Evolutionary conservation across 2,329 filamentous ascomycete genomes (phyloP).

Genomic region (Epichloe typhina): DNA sequence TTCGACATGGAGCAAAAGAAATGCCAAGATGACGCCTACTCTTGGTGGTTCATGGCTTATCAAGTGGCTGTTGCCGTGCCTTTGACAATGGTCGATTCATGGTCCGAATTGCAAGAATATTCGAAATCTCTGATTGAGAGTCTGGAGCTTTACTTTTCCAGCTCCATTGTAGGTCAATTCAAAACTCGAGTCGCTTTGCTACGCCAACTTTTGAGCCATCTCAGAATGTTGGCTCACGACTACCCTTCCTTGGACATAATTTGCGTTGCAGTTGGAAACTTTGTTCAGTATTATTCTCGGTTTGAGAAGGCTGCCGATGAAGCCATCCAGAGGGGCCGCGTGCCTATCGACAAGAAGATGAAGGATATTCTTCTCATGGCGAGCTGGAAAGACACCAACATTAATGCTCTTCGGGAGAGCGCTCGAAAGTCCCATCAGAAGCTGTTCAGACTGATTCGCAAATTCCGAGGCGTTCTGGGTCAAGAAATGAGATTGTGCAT

Average conservation of each 20-base stretch:
- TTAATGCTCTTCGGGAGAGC: constrained; percentile 76
- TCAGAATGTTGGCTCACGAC: constrained; percentile 47
- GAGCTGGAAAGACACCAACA: constrained; percentile 97
- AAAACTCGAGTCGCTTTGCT: constrained; percentile 59
- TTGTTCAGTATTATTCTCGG: constrained; percentile 60
- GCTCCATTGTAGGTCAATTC: constrained; percentile 73
- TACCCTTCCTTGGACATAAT: constrained; percentile 46
- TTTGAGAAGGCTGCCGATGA: constrained; percentile 56
- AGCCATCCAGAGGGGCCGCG: constrained; percentile 52
- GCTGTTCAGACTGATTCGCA: constrained; percentile 79
- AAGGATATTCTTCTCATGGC: constrained; percentile 85
- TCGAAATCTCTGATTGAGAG: constrained; percentile 58
- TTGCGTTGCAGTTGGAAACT: constrained; percentile 55
- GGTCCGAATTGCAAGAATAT: constrained; percentile 48
- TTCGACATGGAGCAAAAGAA: constrained; percentile 74
- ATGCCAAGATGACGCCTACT: constrained; percentile 63
- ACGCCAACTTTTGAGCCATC: constrained; percentile 48
- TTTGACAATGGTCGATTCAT: constrained; percentile 47
- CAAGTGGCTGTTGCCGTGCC: constrained; percentile 74
- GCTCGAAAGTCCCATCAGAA: constrained; percentile 83
- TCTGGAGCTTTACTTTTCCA: constrained; percentile 65
- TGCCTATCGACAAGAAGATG: constrained; percentile 76
- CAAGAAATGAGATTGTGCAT: constrained; percentile 60
- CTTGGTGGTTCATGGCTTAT: constrained; percentile 96
- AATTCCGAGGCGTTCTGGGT: constrained; percentile 69